Evolutionary conservation across 768 basidiomycete species (phyloP).

Genomic region (Inosperma sp.): DNA sequence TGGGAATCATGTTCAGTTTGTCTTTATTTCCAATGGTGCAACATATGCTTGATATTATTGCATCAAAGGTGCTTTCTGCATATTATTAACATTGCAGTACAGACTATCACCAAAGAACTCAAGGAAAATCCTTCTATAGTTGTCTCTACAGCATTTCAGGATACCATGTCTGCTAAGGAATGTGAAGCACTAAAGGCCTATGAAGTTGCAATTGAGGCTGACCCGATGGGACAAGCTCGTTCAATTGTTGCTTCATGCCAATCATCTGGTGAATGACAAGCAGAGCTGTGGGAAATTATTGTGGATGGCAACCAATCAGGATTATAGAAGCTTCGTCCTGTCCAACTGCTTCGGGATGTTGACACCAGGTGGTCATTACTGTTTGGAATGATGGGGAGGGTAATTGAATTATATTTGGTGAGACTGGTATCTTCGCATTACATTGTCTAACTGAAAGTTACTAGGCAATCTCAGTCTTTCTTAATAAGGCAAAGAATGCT

Average conservation of each 20-base stretch:
- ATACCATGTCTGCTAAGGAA: neutral
- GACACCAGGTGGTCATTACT: constrained; percentile 36
- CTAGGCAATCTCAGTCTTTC: constrained; percentile 5
- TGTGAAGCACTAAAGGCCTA: constrained; percentile 14
- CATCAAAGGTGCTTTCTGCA: constrained; percentile 30
- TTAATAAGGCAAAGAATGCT: constrained; percentile 14
- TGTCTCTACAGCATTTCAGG: neutral
- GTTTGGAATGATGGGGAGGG: constrained; percentile 31
- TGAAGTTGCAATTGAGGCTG: constrained; percentile 16
- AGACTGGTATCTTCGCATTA: constrained; percentile 5
- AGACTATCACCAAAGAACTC: constrained; percentile 25
- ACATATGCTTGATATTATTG: neutral
- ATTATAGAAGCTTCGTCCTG: constrained; percentile 12
- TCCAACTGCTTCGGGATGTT: constrained; percentile 29
- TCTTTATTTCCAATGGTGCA: neutral
- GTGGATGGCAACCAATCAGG: constrained; percentile 20
- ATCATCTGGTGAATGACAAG: constrained; percentile 27
- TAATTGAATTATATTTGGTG: constrained; percentile 31
- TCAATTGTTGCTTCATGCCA: constrained; percentile 27
- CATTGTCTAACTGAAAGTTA: constrained; percentile 14
- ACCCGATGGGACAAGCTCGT: constrained; percentile 23
- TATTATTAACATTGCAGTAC: constrained; percentile 28
- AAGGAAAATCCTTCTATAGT: constrained; percentile 13
- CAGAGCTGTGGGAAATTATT: constrained; percentile 23
- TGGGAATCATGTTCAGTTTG: constrained; percentile 25